A percentile compares a stretch with the other conserved stretches of the same genome.
phyloP scores from a whole-genome alignment of 371 early-diverging fungal genomes.

The Mortierella sp. region DNA sequence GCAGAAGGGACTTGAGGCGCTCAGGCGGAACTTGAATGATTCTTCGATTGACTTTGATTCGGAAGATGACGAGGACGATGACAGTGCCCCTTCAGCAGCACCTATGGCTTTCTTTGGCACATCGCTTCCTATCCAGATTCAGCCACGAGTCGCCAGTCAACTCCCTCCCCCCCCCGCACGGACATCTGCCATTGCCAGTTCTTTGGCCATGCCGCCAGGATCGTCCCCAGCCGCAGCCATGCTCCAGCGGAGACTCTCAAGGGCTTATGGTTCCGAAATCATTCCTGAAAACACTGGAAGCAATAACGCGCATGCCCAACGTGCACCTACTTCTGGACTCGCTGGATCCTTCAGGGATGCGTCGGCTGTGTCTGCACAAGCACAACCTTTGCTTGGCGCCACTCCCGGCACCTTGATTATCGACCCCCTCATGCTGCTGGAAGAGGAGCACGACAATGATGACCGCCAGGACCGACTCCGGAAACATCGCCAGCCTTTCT shows the following conservation, averaged over 20 bases:
- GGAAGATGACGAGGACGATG: slow-evolving; percentile 28
- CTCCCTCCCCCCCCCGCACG: slow-evolving; percentile 24
- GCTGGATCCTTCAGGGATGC: slow-evolving; percentile 27
- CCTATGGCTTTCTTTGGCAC: slow-evolving; percentile 36
- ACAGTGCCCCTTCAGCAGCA: background rate
- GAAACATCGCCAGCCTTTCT: slow-evolving; percentile 35
- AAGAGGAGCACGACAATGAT: slow-evolving; percentile 51
- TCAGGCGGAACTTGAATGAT: slow-evolving; percentile 18
- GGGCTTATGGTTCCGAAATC: slow-evolving; percentile 37
- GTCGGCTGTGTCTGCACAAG: background rate
- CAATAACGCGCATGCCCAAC: background rate
- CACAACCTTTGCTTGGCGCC: slow-evolving; percentile 11
- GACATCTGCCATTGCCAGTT: slow-evolving; percentile 33
- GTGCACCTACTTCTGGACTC: slow-evolving; percentile 2
- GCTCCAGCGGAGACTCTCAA: slow-evolving; percentile 51
- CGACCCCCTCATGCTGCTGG: slow-evolving; percentile 54
- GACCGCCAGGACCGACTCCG: slow-evolving; percentile 35
- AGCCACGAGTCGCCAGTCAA: slow-evolving; percentile 21
- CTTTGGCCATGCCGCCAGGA: slow-evolving; percentile 48
- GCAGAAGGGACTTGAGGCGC: slow-evolving; percentile 36
- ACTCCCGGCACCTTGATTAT: slow-evolving; percentile 34
- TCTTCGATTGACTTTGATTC: slow-evolving; percentile 19
- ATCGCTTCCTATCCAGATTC: slow-evolving; percentile 53
- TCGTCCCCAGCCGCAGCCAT: slow-evolving; percentile 54
- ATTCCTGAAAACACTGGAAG: background rate